phyloP scores from a whole-genome alignment of 495 filamentous ascomycete genomes.

The Achaetomiella virescens region DNA sequence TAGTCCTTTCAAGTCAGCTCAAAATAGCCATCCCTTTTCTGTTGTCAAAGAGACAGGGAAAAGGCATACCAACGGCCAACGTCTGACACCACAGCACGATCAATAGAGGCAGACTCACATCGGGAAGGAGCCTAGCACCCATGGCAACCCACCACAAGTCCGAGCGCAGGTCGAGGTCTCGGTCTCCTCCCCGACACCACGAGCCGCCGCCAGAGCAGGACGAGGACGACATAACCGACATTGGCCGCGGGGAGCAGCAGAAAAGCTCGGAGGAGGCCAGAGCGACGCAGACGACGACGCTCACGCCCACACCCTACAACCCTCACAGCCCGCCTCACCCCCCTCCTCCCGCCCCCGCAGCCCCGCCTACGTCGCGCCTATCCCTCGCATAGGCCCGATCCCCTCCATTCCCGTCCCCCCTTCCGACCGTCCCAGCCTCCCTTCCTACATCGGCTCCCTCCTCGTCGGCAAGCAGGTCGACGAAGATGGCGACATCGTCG shows the following conservation, averaged over 20 bases:
- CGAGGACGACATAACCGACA: neutral
- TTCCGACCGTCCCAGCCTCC: conserved; percentile 21
- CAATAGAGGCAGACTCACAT: neutral
- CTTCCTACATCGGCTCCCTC: conserved; percentile 43
- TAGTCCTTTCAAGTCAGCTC: neutral
- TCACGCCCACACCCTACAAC: neutral
- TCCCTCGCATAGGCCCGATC: conserved; percentile 27
- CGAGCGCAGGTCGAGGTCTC: neutral
- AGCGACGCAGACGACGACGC: conserved; percentile 1
- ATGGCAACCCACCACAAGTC: conserved; percentile 4
- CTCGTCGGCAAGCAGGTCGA: conserved; percentile 68
- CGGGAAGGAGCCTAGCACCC: neutral
- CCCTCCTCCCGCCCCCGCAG: neutral
- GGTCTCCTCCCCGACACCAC: neutral
- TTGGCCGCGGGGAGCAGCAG: neutral
- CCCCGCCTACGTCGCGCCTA: conserved; percentile 30
- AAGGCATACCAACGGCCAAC: neutral
- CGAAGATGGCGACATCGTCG: conserved; percentile 69
- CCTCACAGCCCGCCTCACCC: too few species aligned
- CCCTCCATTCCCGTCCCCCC: conserved; percentile 10
- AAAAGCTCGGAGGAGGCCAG: neutral
- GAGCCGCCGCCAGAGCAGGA: neutral
- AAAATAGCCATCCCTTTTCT: neutral
- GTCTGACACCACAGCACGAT: neutral
- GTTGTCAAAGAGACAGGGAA: too few species aligned